These are phyloP conservation scores for Erythrophleum ivorense DNA, from an alignment of 331 rosid genomes.

Conservation along the genomic window DNA sequence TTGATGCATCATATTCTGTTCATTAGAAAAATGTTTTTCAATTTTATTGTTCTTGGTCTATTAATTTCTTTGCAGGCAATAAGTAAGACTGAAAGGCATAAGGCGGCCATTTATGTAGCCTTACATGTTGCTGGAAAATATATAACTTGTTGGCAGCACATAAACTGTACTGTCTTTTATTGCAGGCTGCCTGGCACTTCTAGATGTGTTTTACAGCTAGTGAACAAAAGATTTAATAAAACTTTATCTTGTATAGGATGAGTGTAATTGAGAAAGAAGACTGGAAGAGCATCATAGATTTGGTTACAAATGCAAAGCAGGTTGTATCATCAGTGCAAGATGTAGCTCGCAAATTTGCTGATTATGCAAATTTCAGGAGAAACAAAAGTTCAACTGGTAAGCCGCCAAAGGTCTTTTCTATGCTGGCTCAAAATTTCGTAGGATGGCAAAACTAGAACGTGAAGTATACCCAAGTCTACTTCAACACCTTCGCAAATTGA, in stretches of 20 bases:
- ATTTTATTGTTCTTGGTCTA: neutral
- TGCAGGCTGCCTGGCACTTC: constrained; percentile 15
- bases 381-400: constrained; percentile 56
- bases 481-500: neutral
- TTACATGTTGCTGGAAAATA: neutral
- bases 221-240: constrained; percentile 37
- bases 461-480: neutral
- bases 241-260: constrained; percentile 56
- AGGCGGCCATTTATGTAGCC: neutral
- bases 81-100: neutral
- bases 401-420: constrained; percentile 41
- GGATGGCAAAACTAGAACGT: constrained; percentile 28
- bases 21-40: neutral
- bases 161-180: neutral
- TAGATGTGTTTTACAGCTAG: constrained; percentile 29
- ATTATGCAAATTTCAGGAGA: constrained; percentile 72
- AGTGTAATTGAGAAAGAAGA: constrained; percentile 85
- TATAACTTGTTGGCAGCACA: neutral
- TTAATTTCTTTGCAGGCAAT: neutral
- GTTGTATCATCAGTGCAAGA: constrained; percentile 85
- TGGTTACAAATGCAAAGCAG: constrained; percentile 92
- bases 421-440: constrained; percentile 15
- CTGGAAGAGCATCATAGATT: constrained; percentile 72
- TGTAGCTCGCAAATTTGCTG: constrained; percentile 80
- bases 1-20: neutral